Percentiles rank a stretch among this genome's conserved stretches.
Evolutionary conservation across 2,329 filamentous ascomycete genomes (phyloP).

Genomic region (Aspergillus udagawae): DNA sequence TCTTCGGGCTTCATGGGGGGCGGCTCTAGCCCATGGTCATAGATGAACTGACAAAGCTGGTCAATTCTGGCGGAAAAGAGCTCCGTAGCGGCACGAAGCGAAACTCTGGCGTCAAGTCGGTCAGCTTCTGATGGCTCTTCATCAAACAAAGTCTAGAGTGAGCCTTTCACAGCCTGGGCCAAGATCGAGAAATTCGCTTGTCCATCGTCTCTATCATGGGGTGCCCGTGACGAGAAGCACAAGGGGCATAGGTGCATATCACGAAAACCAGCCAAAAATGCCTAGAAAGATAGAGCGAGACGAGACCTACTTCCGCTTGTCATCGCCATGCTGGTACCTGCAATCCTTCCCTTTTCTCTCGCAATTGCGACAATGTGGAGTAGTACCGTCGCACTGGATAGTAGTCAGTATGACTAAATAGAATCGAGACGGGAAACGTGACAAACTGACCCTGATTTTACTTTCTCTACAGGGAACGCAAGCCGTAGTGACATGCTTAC

Average conservation of each 20-base stretch:
- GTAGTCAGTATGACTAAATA: neutral
- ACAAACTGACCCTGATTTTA: slow-evolving; percentile 38
- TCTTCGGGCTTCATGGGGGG: slow-evolving; percentile 38
- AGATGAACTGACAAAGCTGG: slow-evolving; percentile 39
- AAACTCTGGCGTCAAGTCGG: slow-evolving; percentile 23
- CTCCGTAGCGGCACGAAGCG: slow-evolving; percentile 34
- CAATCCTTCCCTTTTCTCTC: slow-evolving; percentile 36
- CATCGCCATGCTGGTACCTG: slow-evolving; percentile 38
- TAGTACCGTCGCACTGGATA: slow-evolving; percentile 34
- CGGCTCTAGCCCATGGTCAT: slow-evolving; percentile 37
- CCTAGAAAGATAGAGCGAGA: neutral
- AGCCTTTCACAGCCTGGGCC: neutral
- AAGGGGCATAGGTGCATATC: neutral
- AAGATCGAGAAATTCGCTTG: neutral
- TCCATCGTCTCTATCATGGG: neutral
- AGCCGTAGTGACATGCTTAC: slow-evolving; percentile 44
- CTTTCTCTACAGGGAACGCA: slow-evolving; percentile 45
- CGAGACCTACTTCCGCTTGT: slow-evolving; percentile 36
- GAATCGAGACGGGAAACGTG: neutral
- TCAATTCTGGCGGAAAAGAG: slow-evolving; percentile 37
- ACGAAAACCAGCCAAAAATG: neutral
- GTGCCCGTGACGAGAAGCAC: neutral
- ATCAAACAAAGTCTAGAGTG: neutral
- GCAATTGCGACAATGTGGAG: slow-evolving; percentile 37
- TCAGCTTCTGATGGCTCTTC: neutral